These are phyloP conservation scores for Trametes punicea DNA, from an alignment of 768 basidiomycete species.

Conservation along the genomic window DNA sequence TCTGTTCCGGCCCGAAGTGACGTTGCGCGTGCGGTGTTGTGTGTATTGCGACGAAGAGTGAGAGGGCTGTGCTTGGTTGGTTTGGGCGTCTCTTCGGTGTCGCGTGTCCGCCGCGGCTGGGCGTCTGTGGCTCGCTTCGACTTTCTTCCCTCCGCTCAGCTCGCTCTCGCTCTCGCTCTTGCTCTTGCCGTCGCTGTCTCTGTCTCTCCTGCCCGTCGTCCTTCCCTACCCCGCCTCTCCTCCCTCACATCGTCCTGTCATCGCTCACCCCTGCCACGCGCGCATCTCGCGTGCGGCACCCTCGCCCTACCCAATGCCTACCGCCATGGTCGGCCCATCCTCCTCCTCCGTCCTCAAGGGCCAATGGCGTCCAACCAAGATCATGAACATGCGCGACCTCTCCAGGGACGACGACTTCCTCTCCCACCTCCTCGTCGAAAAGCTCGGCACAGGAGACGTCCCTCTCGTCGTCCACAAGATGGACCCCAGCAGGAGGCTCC, in stretches of 20 bases:
- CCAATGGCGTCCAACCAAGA: constrained; percentile 77
- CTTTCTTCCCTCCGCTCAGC: constrained; percentile 3
- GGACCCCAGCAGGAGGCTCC: constrained; percentile 73
- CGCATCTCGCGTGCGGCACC: constrained; percentile 10
- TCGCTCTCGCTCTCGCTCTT: too few relatives aligned
- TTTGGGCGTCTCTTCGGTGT: neutral
- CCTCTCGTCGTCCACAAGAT: constrained; percentile 91
- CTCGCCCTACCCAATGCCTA: constrained; percentile 23
- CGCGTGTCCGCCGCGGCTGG: neutral
- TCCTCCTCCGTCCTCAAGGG: constrained; percentile 25
- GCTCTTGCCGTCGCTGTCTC: constrained; percentile 6
- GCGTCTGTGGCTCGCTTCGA: neutral
- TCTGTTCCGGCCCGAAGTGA: constrained; percentile 10
- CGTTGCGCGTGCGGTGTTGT: neutral
- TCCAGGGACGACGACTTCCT: constrained; percentile 90
- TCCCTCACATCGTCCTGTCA: neutral
- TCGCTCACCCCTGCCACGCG: constrained; percentile 9
- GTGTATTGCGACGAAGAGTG: neutral
- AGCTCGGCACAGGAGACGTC: constrained; percentile 73
- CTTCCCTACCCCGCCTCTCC: neutral
- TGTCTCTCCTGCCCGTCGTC: neutral
- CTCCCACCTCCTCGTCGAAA: constrained; percentile 85
- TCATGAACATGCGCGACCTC: constrained; percentile 89
- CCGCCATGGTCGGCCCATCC: constrained; percentile 21
- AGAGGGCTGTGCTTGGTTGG: neutral